Base-by-base conservation (phyloP, 2,329 filamentous ascomycete genomes). In the Aspergillus sp. region DNA sequence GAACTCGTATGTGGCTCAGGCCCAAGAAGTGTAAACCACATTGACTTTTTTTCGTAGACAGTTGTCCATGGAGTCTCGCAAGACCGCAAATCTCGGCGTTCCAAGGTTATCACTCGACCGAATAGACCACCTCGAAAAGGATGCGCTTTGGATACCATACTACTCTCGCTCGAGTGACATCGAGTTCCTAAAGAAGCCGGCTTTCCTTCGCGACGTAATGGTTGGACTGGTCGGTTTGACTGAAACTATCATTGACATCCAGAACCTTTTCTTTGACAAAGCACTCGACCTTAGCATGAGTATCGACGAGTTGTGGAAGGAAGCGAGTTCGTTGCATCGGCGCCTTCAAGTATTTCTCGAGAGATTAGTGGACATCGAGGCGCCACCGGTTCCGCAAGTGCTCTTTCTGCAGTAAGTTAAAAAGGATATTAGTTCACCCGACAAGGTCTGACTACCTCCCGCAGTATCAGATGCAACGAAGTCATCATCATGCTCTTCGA, bases 121-220 rank as follows among this genome's bases (percentile, higher is more conserved):
- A 12, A 55, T 47, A 35, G 62, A 63, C 17, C 55, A 60, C 3
- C 27, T 47, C 17, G 40, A 60, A 21, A 49, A 65, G 39, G 60
- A 65, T 37, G 48, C 64, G 41, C 51, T 64, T n/a, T 74, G 72
- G 72, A 65, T 46, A 11, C 70, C 72, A 2, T 74, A 74, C 54
- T 71, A 74, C 58, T 71, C 72, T 41, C 68, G 63, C 19, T 66
- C 65, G 17, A 73, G 70, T 43, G 62, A 69, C 7, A 57, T 66
- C n/a, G 64, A 63, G 11, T 71, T 63, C 55, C 44, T 48, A 7
- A 58, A 59, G 41, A 67, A 68, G 46, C 66, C 65, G 8, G 70
- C 66, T 9, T 58, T 65, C 52, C 65, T 74, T n/a, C 64, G 64
- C 39, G 59, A 65, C 41, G 56, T 70, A 17, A 63, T 67, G 60